A percentile compares a stretch with the other conserved stretches of the same genome.
These are phyloP conservation scores for Metschnikowia similis DNA, from an alignment of 805 yeast genomes.

Conservation along the genomic window DNA sequence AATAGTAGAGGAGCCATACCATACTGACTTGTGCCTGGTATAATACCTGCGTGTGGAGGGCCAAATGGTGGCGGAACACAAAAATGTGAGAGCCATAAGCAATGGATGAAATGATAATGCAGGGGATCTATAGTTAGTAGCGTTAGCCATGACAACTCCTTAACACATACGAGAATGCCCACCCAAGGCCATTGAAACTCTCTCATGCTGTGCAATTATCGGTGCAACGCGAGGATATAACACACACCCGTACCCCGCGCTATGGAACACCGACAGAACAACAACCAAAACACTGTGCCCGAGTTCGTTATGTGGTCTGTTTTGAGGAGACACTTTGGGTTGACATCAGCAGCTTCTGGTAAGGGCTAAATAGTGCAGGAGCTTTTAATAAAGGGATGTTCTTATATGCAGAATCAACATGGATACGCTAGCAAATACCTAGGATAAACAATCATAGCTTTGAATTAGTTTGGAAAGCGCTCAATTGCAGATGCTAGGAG, in stretches of 20 bases:
- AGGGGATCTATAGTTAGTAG: conserved; percentile 53
- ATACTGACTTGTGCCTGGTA: conserved; percentile 47
- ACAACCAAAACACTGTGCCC: too few relatives aligned
- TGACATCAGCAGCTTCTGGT: too few relatives aligned
- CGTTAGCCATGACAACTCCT: neutral
- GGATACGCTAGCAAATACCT: too few relatives aligned
- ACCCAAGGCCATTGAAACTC: conserved; percentile 18
- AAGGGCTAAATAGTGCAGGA: too few relatives aligned
- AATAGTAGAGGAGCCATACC: conserved; percentile 69
- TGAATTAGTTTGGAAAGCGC: too few relatives aligned
- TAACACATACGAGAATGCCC: conserved; percentile 15
- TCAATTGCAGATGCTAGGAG: too few relatives aligned
- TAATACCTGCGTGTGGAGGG: conserved; percentile 36
- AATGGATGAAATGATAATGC: conserved; percentile 48
- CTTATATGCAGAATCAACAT: too few relatives aligned
- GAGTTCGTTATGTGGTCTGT: too few relatives aligned
- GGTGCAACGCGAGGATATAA: neutral
- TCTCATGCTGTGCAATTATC: conserved; percentile 10
- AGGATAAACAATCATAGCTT: too few relatives aligned
- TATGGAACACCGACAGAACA: too few relatives aligned
- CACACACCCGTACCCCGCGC: neutral
- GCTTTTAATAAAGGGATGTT: too few relatives aligned
- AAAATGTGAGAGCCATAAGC: conserved; percentile 63
- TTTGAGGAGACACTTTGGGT: too few relatives aligned
- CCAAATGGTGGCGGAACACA: conserved; percentile 45